These are phyloP conservation scores for Boeremia lycopersici DNA, from an alignment of 2,329 filamentous ascomycete genomes.

Conservation along the genomic window DNA sequence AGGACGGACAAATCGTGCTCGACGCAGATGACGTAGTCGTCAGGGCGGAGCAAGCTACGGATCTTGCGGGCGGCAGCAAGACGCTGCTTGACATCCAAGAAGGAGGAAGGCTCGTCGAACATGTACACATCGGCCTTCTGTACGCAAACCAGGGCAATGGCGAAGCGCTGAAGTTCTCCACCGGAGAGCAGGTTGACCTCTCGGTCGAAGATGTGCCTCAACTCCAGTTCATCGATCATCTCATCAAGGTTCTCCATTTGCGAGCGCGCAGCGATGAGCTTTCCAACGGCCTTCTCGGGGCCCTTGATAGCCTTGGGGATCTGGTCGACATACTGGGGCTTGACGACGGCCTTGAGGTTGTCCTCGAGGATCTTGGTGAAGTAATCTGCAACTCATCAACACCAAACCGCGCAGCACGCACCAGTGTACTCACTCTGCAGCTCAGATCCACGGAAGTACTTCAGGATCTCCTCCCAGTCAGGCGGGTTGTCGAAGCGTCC, in stretches of 20 bases:
- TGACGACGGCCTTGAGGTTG: conserved; percentile 95
- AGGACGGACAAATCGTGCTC: conserved; percentile 99
- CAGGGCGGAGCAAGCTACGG: conserved; percentile 81
- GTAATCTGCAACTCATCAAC: conserved; percentile 69
- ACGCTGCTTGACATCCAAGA: conserved; percentile 99
- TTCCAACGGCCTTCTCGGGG: conserved; percentile 77
- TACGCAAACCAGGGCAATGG: conserved; percentile 93
- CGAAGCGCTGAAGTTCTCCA: conserved; percentile 97
- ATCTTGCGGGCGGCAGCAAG: conserved; percentile 90
- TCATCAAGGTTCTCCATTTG: conserved; percentile 81
- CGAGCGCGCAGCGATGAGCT: conserved; percentile 75
- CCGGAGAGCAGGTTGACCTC: conserved; percentile 90
- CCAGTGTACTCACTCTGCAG: conserved; percentile 76
- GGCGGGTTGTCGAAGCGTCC: conserved; percentile 94
- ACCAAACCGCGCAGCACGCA: neutral
- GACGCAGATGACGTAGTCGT: conserved; percentile 97
- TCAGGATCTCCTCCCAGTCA: conserved; percentile 99
- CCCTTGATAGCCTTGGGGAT: conserved; percentile 91
- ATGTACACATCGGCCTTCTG: conserved; percentile 96
- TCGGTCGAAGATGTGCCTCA: conserved; percentile 88
- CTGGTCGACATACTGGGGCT: conserved; percentile 99
- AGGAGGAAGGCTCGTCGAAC: conserved; percentile 99
- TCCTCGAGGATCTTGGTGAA: conserved; percentile 98
- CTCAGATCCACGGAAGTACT: conserved; percentile 97
- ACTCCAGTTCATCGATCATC: conserved; percentile 82